These are phyloP conservation scores for Rhododendron henanense DNA, from an alignment of 148 eudicot genomes.

Conservation along the genomic window DNA sequence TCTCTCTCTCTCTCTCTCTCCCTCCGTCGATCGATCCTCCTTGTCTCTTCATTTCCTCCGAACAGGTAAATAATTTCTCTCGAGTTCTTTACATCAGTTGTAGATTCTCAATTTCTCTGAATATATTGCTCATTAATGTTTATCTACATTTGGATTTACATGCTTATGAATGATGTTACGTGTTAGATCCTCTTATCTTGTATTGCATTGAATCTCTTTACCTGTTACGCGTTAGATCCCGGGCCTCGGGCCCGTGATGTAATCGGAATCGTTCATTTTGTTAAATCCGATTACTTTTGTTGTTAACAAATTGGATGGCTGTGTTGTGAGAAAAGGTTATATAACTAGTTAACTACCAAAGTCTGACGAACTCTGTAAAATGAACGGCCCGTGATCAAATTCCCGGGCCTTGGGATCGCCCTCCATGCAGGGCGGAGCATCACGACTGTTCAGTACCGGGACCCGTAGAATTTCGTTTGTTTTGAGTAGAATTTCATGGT, in stretches of 20 bases:
- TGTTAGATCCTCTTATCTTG: not conserved
- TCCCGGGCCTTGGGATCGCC: not conserved
- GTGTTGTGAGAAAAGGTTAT: not conserved
- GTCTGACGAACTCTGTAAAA: not conserved
- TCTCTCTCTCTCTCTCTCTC: too few relatives aligned
- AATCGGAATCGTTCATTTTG: not conserved
- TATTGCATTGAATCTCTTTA: not conserved
- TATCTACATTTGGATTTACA: not conserved
- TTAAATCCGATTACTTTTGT: not conserved
- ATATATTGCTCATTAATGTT: not conserved
- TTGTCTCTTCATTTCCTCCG: not conserved
- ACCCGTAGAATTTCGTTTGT: not conserved
- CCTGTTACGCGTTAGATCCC: not conserved
- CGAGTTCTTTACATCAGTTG: not conserved
- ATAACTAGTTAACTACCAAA: not conserved
- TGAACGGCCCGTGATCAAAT: not conserved
- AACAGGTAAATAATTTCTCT: not conserved
- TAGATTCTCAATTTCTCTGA: not conserved
- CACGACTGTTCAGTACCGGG: not conserved
- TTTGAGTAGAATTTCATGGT: not conserved
- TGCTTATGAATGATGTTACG: not conserved
- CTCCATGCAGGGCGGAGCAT: not conserved
- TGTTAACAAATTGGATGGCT: not conserved
- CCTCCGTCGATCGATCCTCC: conserved; percentile 3
- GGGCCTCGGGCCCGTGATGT: not conserved